Evolutionary conservation across 768 basidiomycete genomes (phyloP).

Genomic region (Phanerodontia chrysosporium): DNA sequence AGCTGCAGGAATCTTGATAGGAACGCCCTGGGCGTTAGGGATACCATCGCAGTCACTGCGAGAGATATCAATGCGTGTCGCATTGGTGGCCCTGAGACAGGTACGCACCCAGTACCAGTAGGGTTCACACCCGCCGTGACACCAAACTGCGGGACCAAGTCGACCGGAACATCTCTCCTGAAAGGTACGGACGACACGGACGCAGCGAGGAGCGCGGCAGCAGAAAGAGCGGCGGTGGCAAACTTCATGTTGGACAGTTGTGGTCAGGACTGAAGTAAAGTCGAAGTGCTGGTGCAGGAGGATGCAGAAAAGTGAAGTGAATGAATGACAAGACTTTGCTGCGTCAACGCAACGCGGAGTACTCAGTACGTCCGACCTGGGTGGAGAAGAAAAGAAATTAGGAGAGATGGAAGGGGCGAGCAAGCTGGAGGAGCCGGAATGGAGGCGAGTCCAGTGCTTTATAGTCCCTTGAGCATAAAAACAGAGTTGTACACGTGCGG

Average conservation of each 20-base stretch:
- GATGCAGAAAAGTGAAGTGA: constrained; percentile 8
- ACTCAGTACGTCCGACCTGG: constrained; percentile 16
- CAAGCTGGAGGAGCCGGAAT: constrained; percentile 3
- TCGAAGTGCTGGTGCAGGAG: constrained; percentile 7
- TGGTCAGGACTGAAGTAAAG: neutral
- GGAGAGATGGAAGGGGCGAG: neutral
- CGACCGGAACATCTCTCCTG: constrained; percentile 43
- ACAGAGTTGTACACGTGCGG: neutral
- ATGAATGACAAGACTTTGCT: constrained; percentile 10
- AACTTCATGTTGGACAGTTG: constrained; percentile 30
- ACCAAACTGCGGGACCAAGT: constrained; percentile 30
- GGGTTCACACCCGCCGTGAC: constrained; percentile 28
- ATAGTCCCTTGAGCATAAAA: neutral
- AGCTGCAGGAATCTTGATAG: constrained; percentile 39
- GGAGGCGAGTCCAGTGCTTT: constrained; percentile 1
- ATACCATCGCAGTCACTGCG: constrained; percentile 24
- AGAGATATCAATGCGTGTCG: neutral
- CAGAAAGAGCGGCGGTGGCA: constrained; percentile 26
- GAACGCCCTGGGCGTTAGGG: constrained; percentile 25
- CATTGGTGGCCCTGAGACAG: neutral
- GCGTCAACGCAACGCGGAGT: constrained; percentile 18
- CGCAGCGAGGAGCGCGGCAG: constrained; percentile 29
- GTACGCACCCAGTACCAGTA: constrained; percentile 25
- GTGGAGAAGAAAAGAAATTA: constrained; percentile 4
- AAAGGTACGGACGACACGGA: constrained; percentile 39